Conservation (phyloP, 495 filamentous ascomycete genomes). For the Cenococcum geophilum region DNA sequence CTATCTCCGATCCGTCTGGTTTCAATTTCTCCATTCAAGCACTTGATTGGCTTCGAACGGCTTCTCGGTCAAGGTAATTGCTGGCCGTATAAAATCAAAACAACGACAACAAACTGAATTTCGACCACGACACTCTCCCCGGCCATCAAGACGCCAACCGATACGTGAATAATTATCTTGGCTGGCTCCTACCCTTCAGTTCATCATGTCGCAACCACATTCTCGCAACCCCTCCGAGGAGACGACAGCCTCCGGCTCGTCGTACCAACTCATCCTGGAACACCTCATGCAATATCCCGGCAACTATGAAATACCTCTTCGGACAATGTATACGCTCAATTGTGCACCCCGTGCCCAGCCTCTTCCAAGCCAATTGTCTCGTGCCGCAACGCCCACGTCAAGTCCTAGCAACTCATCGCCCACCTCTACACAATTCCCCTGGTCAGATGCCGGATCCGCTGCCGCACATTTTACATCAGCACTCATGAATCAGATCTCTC, state of each 20-base stretch:
- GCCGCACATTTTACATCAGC: slow-evolving; percentile 57
- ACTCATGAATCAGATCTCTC: slow-evolving; percentile 58
- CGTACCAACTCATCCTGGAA: slow-evolving; percentile 53
- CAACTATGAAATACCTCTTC: slow-evolving; percentile 65
- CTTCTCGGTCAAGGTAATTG: background rate
- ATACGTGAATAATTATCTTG: background rate
- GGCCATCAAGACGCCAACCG: background rate
- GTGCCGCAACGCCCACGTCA: slow-evolving; percentile 25
- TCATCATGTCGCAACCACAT: slow-evolving; percentile 29
- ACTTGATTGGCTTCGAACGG: no score
- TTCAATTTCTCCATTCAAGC: background rate
- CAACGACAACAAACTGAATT: background rate
- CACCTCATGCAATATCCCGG: slow-evolving; percentile 61
- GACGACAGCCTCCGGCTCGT: slow-evolving; percentile 26
- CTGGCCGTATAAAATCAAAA: background rate
- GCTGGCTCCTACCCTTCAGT: background rate
- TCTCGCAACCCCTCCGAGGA: slow-evolving; percentile 33
- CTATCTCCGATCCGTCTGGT: background rate
- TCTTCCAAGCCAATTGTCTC: slow-evolving; percentile 34
- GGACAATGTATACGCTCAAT: slow-evolving; percentile 70
- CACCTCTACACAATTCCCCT: slow-evolving; percentile 37
- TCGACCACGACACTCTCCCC: background rate
- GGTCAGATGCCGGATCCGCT: slow-evolving; percentile 39
- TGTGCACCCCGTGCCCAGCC: slow-evolving; percentile 48
- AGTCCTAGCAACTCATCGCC: slow-evolving; percentile 27